phyloP scores from a whole-genome alignment of 1,284 basidiomycete species.

The Athelia sp. region DNA sequence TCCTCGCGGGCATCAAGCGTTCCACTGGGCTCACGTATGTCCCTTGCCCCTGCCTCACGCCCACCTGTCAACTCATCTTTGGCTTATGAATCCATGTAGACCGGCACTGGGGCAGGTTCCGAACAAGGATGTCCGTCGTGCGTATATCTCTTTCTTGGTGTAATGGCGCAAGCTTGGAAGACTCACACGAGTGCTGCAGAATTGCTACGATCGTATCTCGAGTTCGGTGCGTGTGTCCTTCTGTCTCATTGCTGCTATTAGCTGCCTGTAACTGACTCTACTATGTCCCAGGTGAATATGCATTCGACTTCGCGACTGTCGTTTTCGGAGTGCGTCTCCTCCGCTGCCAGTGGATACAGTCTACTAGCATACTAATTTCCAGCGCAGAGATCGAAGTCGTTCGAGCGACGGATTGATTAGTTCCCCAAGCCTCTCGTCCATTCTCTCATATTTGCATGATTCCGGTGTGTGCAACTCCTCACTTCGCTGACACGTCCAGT shows the following conservation, averaged over 20 bases:
- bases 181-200: conserved; percentile 42
- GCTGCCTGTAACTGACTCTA: background rate
- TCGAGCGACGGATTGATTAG: conserved; percentile 43
- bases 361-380: background rate
- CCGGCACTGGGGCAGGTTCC: conserved; percentile 67
- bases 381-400: conserved; percentile 63
- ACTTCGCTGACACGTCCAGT: too few relatives aligned
- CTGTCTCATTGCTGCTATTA: background rate
- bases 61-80: too few relatives aligned
- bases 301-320: conserved; percentile 79
- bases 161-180: conserved; percentile 32
- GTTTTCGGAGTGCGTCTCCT: conserved; percentile 72
- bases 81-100: too few relatives aligned
- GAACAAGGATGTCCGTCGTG: conserved; percentile 80
- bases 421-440: too few relatives aligned
- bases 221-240: conserved; percentile 53
- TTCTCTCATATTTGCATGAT: too few relatives aligned
- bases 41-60: too few relatives aligned
- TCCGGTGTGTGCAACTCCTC: too few relatives aligned
- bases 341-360: conserved; percentile 2
- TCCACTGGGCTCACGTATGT: conserved; percentile 79
- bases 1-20: conserved; percentile 75
- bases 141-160: conserved; percentile 27
- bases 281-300: conserved; percentile 60
- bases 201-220: conserved; percentile 67